phyloP scores from a whole-genome alignment of 2,329 filamentous ascomycete species.

The Aspergillus sojae region DNA sequence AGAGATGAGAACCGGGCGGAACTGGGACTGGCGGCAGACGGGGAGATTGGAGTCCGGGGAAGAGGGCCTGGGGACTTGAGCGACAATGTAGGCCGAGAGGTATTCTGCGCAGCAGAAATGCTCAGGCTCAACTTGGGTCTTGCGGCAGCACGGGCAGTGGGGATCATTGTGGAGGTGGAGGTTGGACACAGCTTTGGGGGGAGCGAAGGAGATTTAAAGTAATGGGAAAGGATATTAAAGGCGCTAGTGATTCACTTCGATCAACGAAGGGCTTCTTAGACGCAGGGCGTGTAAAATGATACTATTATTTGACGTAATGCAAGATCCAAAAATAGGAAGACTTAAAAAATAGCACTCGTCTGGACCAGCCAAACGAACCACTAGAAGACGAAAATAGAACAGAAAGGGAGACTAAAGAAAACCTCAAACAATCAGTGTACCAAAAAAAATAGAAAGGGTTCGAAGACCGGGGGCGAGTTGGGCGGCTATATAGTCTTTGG shows the following conservation, averaged over 20 bases:
- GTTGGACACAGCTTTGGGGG: constrained; percentile 10
- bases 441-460: constrained; percentile 22
- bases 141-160: constrained; percentile 41
- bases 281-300: constrained; percentile 24
- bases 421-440: constrained; percentile 38
- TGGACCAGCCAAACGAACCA: constrained; percentile 49
- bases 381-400: constrained; percentile 38
- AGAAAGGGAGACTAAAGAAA: constrained; percentile 29
- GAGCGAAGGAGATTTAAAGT: constrained; percentile 2
- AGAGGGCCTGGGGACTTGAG: constrained; percentile 47
- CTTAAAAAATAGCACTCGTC: constrained; percentile 31
- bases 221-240: constrained; percentile 8
- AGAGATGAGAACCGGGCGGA: constrained; percentile 46
- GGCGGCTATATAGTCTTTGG: constrained; percentile 39
- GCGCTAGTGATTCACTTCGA: constrained; percentile 28
- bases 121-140: constrained; percentile 52
- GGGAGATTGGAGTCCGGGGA: constrained; percentile 48
- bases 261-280: constrained; percentile 38
- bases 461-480: constrained; percentile 17
- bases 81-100: constrained; percentile 41
- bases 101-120: constrained; percentile 43
- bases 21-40: constrained; percentile 44
- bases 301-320: constrained; percentile 29
- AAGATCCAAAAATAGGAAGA: constrained; percentile 25
- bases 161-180: constrained; percentile 33